phyloP scores from a whole-genome alignment of 805 yeast genomes.

The Brettanomyces sp. region DNA sequence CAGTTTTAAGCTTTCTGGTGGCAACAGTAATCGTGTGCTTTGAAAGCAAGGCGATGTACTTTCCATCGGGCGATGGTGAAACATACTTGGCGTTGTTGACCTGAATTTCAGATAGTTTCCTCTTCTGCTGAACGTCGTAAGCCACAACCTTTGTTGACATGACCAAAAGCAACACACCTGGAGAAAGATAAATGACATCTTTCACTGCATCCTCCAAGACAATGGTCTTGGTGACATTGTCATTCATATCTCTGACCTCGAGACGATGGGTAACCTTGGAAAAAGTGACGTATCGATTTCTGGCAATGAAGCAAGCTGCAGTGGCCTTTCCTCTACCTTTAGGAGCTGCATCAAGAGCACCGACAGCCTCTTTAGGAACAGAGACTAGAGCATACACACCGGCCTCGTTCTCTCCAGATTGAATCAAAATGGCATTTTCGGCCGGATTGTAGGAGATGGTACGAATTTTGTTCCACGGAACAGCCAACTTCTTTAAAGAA shows the following conservation, averaged over 20 bases:
- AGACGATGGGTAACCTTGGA: slow-evolving; percentile 54
- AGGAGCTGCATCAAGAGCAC: slow-evolving; percentile 89
- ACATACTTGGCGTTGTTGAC: slow-evolving; percentile 80
- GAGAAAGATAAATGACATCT: slow-evolving; percentile 71
- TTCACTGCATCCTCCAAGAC: slow-evolving; percentile 55
- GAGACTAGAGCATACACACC: slow-evolving; percentile 65
- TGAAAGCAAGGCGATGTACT: slow-evolving; percentile 76
- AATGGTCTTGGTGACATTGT: slow-evolving; percentile 73
- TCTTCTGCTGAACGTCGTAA: slow-evolving; percentile 90
- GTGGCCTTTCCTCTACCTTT: slow-evolving; percentile 72
- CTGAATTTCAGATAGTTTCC: slow-evolving; percentile 56
- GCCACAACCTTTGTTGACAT: slow-evolving; percentile 65
- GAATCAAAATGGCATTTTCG: slow-evolving; percentile 77
- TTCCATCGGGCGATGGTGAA: slow-evolving; percentile 82
- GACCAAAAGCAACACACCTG: slow-evolving; percentile 74
- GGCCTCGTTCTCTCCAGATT: slow-evolving; percentile 62
- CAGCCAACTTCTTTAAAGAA: slow-evolving; percentile 76
- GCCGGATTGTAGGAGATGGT: slow-evolving; percentile 86
- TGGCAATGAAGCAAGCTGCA: slow-evolving; percentile 84
- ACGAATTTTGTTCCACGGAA: slow-evolving; percentile 78
- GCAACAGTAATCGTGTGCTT: slow-evolving; percentile 92
- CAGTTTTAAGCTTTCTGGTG: slow-evolving; percentile 62
- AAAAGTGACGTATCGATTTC: slow-evolving; percentile 87
- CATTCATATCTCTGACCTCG: slow-evolving; percentile 75
- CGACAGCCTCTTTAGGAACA: slow-evolving; percentile 79